Percentiles rank a stretch among this genome's conserved stretches.
phyloP scores from a whole-genome alignment of 495 filamentous ascomycete genomes.

The Tuber calosporum region DNA sequence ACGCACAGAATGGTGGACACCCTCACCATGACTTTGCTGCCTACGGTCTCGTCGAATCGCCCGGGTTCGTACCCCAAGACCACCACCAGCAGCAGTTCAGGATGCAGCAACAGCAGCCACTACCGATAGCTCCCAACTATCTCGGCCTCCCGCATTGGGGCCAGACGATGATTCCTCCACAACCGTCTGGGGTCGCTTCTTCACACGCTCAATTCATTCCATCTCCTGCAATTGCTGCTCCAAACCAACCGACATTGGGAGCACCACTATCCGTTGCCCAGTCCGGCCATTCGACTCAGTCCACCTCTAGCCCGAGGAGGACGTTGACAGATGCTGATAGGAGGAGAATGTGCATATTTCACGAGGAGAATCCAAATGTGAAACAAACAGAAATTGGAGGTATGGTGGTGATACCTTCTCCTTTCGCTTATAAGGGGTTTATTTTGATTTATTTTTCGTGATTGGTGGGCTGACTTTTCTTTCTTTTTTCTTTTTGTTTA shows the following conservation, averaged over 20 bases:
- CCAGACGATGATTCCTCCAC: constrained; percentile 32
- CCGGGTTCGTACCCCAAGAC: constrained; percentile 36
- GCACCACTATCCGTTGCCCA: constrained; percentile 49
- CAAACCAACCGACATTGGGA: constrained; percentile 48
- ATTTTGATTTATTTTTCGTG: constrained; percentile 20
- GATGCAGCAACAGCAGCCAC: constrained; percentile 33
- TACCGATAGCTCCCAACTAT: constrained; percentile 39
- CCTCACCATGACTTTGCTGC: constrained; percentile 48
- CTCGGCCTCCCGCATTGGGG: constrained; percentile 39
- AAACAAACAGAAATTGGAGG: constrained; percentile 98
- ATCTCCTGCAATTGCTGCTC: constrained; percentile 47
- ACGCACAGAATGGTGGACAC: constrained; percentile 48
- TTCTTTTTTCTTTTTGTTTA: constrained; percentile 31
- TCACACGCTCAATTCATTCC: constrained; percentile 33
- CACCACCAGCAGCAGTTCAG: constrained; percentile 32
- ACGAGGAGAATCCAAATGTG: constrained; percentile 85
- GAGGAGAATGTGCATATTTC: constrained; percentile 88
- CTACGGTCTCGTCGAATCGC: constrained; percentile 41
- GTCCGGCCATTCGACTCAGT: constrained; percentile 40
- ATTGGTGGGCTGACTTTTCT: constrained; percentile 26
- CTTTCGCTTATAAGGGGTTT: neutral
- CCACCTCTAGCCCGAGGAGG: constrained; percentile 62
- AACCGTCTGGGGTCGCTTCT: constrained; percentile 10
- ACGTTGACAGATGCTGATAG: constrained; percentile 91
- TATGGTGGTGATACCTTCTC: constrained; percentile 45